These are phyloP conservation scores for Claviceps spartinae DNA, from an alignment of 2,329 filamentous ascomycete species.

Conservation along the genomic window DNA sequence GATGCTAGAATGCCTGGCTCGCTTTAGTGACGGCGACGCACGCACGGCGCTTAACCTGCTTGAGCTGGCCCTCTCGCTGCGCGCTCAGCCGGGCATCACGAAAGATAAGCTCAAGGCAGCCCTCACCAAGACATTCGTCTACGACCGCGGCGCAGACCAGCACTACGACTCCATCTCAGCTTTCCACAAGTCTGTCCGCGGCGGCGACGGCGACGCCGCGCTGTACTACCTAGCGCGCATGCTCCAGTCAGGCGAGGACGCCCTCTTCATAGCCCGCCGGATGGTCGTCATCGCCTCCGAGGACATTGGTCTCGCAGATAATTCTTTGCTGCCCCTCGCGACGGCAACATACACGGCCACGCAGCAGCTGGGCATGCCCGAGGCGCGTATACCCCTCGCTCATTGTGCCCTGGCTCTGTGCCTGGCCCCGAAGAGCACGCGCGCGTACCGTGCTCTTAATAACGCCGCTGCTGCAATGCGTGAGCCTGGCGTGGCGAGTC, in stretches of 20 bases:
- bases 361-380: slow-evolving; percentile 89
- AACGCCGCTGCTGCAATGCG: slow-evolving; percentile 66
- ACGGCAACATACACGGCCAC: slow-evolving; percentile 77
- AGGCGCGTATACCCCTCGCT: slow-evolving; percentile 82
- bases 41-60: slow-evolving; percentile 85
- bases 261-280: slow-evolving; percentile 78
- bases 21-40: slow-evolving; percentile 85
- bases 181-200: slow-evolving; percentile 90
- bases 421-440: slow-evolving; percentile 72
- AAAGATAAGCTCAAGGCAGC: slow-evolving; percentile 65
- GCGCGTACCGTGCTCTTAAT: slow-evolving; percentile 69
- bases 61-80: slow-evolving; percentile 70
- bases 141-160: slow-evolving; percentile 88
- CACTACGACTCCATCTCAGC: slow-evolving; percentile 97
- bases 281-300: slow-evolving; percentile 93
- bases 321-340: slow-evolving; percentile 66
- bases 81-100: slow-evolving; percentile 45
- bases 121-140: slow-evolving; percentile 84
- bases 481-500: slow-evolving; percentile 68
- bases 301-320: slow-evolving; percentile 85
- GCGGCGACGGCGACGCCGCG: slow-evolving; percentile 72
- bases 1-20: slow-evolving; percentile 66
- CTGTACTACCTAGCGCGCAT: slow-evolving; percentile 93
- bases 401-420: slow-evolving; percentile 75
- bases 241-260: slow-evolving; percentile 89